Evolutionary conservation across 106 monocot species (phyloP).

Genomic region (Posidonia australis): DNA sequence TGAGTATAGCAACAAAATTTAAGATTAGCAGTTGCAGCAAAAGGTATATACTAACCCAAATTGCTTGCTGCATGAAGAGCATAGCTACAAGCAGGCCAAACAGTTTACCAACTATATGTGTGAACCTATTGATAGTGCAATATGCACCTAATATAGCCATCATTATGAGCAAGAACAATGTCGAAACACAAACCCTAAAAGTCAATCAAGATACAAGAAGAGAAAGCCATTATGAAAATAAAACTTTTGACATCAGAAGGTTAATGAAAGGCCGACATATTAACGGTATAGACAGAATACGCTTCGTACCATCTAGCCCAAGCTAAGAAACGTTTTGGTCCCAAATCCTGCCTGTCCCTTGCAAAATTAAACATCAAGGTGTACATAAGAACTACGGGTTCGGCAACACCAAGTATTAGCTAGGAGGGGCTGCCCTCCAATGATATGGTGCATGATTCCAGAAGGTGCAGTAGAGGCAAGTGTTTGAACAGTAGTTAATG

Average conservation of each 20-base stretch:
- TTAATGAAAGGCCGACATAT: not conserved
- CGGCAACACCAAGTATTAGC: constrained; percentile 36
- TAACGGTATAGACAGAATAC: not conserved
- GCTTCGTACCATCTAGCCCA: constrained; percentile 31
- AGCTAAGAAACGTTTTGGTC: constrained; percentile 23
- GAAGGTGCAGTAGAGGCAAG: constrained; percentile 32
- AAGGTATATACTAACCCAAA: constrained; percentile 21
- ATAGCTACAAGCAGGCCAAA: constrained; percentile 62
- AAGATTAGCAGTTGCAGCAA: not conserved
- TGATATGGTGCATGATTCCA: constrained; percentile 32
- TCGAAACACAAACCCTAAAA: constrained; percentile 59
- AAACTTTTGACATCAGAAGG: not conserved
- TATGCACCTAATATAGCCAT: constrained; percentile 58
- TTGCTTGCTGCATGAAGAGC: constrained; percentile 72
- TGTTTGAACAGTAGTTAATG: constrained; percentile 32
- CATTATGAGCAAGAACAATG: constrained; percentile 43
- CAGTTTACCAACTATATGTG: constrained; percentile 51
- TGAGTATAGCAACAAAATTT: not conserved
- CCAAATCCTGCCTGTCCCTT: constrained; percentile 25
- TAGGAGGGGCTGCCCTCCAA: constrained; percentile 34
- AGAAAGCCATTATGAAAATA: not conserved
- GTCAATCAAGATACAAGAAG: not conserved
- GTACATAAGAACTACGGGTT: constrained; percentile 26
- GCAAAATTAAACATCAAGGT: constrained; percentile 16
- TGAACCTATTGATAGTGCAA: constrained; percentile 63